phyloP scores from a whole-genome alignment of 345 rosid species.

The Lenwebbia sp. region DNA sequence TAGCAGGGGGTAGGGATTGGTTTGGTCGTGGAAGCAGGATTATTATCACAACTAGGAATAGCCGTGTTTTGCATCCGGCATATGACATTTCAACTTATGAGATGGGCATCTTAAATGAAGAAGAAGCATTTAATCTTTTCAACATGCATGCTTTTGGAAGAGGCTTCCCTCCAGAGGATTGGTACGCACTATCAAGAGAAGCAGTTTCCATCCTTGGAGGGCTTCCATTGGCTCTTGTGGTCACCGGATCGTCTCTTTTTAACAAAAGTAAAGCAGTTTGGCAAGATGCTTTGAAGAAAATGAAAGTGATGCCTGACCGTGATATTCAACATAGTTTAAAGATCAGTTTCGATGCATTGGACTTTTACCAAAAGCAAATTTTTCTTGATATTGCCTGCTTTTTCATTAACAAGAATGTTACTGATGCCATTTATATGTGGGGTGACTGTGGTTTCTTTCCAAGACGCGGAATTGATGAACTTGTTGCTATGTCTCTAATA shows the following conservation, averaged over 20 bases:
- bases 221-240: constrained; percentile 7
- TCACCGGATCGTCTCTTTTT: background rate
- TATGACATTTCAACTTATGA: background rate
- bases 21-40: constrained; percentile 6
- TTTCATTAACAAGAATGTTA: background rate
- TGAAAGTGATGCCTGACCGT: background rate
- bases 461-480: background rate
- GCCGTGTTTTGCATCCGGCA: background rate
- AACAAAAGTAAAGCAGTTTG: background rate
- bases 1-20: background rate
- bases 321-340: background rate
- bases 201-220: background rate
- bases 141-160: constrained; percentile 1
- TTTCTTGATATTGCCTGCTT: constrained; percentile 3
- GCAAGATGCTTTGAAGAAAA: background rate
- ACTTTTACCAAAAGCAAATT: background rate
- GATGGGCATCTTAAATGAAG: background rate
- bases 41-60: constrained; percentile 5
- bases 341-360: background rate
- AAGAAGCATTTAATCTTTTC: background rate
- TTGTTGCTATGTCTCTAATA: background rate
- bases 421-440: background rate
- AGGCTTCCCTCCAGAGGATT: background rate
- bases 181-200: background rate
- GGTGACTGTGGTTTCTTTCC: background rate